phyloP scores from a whole-genome alignment of 768 basidiomycete species.

The Roridomyces roridus region DNA sequence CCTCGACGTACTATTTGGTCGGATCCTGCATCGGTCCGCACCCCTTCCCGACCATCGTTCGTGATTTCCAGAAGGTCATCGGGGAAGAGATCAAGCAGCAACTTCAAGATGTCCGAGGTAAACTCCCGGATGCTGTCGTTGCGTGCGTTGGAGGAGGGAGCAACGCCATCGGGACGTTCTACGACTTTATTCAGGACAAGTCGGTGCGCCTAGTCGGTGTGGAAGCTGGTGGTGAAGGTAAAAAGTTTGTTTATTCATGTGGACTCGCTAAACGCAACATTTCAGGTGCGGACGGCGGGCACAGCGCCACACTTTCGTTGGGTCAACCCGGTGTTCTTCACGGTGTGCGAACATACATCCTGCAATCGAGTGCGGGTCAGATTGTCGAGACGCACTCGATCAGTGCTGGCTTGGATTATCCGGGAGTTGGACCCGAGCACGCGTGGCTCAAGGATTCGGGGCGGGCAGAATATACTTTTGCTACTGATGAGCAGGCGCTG shows the following conservation, averaged over 20 bases:
- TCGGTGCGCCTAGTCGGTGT: constrained; percentile 89
- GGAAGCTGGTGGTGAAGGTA: constrained; percentile 97
- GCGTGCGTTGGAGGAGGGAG: constrained; percentile 98
- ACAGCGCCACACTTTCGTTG: constrained; percentile 92
- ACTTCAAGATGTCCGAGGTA: constrained; percentile 71
- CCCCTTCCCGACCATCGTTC: constrained; percentile 98
- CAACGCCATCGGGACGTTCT: constrained; percentile 98
- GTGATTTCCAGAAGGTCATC: constrained; percentile 97
- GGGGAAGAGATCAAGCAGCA: constrained; percentile 94
- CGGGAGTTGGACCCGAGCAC: constrained; percentile 97
- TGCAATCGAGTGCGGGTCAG: constrained; percentile 89
- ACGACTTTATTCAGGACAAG: constrained; percentile 93
- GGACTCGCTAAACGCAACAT: constrained; percentile 1
- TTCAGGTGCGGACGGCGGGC: constrained; percentile 81
- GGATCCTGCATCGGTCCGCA: constrained; percentile 98
- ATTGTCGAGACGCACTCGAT: constrained; percentile 98
- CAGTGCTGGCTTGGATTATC: constrained; percentile 95
- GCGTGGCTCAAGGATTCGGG: constrained; percentile 96
- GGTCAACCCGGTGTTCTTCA: constrained; percentile 95
- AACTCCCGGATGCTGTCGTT: constrained; percentile 92
- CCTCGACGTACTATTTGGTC: constrained; percentile 94
- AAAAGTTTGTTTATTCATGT: constrained; percentile 15
- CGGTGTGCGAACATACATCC: constrained; percentile 93
- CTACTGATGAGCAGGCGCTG: constrained; percentile 93
- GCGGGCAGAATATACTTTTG: constrained; percentile 90